Base-by-base conservation (phyloP, 2,329 filamentous ascomycete genomes). In the Chaetothyriales sp. region DNA sequence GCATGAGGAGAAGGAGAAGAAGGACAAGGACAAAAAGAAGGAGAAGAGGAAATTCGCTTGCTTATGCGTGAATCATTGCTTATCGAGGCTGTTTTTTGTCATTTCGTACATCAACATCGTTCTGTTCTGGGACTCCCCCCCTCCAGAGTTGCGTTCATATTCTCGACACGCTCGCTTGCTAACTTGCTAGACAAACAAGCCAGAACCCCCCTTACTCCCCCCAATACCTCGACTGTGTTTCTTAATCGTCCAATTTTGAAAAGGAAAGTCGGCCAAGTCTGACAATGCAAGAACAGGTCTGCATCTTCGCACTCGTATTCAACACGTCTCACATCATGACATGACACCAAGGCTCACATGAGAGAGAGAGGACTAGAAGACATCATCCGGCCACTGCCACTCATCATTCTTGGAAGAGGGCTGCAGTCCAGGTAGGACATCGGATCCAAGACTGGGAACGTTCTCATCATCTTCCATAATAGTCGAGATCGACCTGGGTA, bases 331-430 rank as follows among this genome's bases (percentile, higher is more conserved):
- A 39, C 32, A 39, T 39, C 32, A 39, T 39, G 28, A n/a, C 10
- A 15, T 15, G 32, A 39, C 32, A 39, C 12, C 10, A 39, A 39
- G 22, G 7, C 46, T 19, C 18, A 25, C 5, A 19, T 48, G 20
- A 15, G 22, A 4, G 12, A 12, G 20, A 15, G 22, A 4, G 12
- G 18, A 44, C 52, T 49, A 59, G 48, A 60, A 60, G 20, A 59
- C 54, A 53, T 60, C 58, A 6, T 59, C 57, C 3, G 58, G 58
- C 58, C 58, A 60, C 48, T 60, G 51, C 57, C 57, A 60, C 36
- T 53, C 49, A 32, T 56, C 55, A 6, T 44, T 49, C 47, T 50
- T 51, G 6, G 51, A 12, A 5, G 32, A 15, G 10, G 32, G 32
- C 3, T 39, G 10, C 32, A 39, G 15, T 15, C 32, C 32, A 39